Base-by-base conservation (phyloP, 768 basidiomycete genomes). In the Tylopilus vinaceipallidus region DNA sequence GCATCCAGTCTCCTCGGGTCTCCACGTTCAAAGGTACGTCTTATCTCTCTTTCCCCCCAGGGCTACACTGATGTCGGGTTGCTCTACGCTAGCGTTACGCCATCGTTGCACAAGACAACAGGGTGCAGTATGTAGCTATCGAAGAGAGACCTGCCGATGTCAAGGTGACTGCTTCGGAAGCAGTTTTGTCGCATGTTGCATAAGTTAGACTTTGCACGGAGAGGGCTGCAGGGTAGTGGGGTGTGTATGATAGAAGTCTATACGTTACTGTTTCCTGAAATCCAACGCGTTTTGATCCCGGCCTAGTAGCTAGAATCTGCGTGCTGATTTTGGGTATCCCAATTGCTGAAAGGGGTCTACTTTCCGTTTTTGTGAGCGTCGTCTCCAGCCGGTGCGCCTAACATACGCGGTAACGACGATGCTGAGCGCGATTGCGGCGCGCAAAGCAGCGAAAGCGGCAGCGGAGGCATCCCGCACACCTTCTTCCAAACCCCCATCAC, bases 391-490 rank as follows among this genome's bases (percentile, higher is more conserved):
- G 13, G 23, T 22, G 12, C 27, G 13, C 32, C 40, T 29, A 17
- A 11, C 32, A 16, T 35, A 4, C 33, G 11, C 27, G 22, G n/a
- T n/a, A n/a, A n/a, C n/a, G n/a, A 48, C 27, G 22, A 87, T 87
- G 86, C 71, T 88, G 43, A 87, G 84, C 59, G 86, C 87, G 3
- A 71, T 90, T 41, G 86, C 86, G 24, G 86, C 85, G 3, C 77
- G 87, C 29, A 87, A 82, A 59, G 83, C 82, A 5, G 75, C 82
- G 33, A 70, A 71, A 53, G 69, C 71, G 14, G 69, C 69, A 23
- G 60, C 51, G 16, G 50, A 47, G 32, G 38, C 43, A 45, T 63
- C 55, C 22, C 11, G 36, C 24, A 38, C 50, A 2, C 37, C 51
- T 29, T 47, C 58, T 39, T 46, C 62, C 19, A 54, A 46, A 30